phyloP scores from a whole-genome alignment of 106 monocot genomes.

The Vanilla planifolia region DNA sequence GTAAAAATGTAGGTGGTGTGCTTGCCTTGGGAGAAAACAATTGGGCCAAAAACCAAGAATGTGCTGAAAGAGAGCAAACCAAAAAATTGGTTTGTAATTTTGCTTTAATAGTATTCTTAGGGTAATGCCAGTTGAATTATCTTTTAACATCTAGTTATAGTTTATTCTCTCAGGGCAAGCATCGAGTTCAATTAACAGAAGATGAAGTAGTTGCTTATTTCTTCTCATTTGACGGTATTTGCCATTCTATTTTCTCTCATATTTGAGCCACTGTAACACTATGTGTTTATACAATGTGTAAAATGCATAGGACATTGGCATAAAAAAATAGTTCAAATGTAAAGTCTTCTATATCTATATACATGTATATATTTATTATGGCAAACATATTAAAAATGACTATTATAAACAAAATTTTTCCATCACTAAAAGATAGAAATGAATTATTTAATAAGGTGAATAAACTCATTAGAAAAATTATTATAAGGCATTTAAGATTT shows the following conservation, averaged over 20 bases:
- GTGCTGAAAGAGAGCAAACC: constrained; percentile 17
- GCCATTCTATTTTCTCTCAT: neutral
- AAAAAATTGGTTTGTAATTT: constrained; percentile 29
- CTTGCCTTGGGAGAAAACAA: constrained; percentile 13
- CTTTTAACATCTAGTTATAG: neutral
- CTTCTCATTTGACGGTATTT: constrained; percentile 77
- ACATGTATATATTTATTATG: too few species aligned
- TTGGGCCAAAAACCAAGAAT: neutral
- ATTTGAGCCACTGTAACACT: too few species aligned
- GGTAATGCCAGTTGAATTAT: neutral
- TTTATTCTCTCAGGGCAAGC: constrained; percentile 28
- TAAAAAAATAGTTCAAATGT: too few species aligned
- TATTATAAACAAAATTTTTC: too few species aligned
- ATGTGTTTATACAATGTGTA: too few species aligned
- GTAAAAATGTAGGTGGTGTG: constrained; percentile 8
- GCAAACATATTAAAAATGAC: too few species aligned
- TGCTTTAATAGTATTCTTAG: neutral
- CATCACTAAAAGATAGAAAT: too few species aligned
- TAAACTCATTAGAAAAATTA: too few species aligned
- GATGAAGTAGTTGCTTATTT: constrained; percentile 80
- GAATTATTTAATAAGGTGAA: too few species aligned
- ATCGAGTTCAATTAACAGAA: constrained; percentile 54
- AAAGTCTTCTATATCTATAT: too few species aligned
- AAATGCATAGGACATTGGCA: too few species aligned
- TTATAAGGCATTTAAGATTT: too few species aligned